Base-by-base conservation (phyloP, 106 monocot genomes). In the Vanilla planifolia region DNA sequence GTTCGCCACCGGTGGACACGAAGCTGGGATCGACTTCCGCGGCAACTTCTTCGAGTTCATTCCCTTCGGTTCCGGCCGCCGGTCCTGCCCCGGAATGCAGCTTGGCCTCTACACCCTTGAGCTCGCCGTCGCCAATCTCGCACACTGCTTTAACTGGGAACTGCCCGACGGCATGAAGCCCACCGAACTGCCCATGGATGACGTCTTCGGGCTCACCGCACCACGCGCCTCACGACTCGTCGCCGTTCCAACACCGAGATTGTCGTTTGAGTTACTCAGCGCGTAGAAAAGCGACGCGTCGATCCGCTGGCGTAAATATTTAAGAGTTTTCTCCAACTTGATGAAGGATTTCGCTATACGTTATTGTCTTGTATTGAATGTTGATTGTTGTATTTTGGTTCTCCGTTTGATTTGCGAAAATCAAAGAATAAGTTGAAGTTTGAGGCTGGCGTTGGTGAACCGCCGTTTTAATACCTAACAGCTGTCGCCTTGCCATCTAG, bases 21-120 rank as follows among this genome's bases (percentile, higher is more conserved):
- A 39, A 1, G 63, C 63, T 1, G 48, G 61, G 1, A 15, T 77
- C 11, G 86, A 86, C 29, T 81, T 86, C 66, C 67, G 56, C 29
- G 86, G 86, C 1, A 68, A 62, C 19, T 72, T 34, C 61, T 86
- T 81, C 47, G 78, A 86, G 74, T 68, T 81, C 29, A 24, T 86
- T 0, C 86, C 86, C 17, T 86, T 86, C 37, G 86, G 86, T 1
- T 81, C 86, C 3, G 81, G 86, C 0, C 35, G 86, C 28, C 28
- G 86, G 43, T 86, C 81, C 1, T 86, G 86, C 58, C 86, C 81
- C 0, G 81, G 86, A 39, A 86, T 86, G 86, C 86, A 81, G 51
- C 81, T 86, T 16, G 81, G 86, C 8, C 29, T 86, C 19, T 73
- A 86, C 32, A 64, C 63, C 1, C 71, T 86, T 3, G 80, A 86